Evolutionary conservation across 129 eudicot species (phyloP).

Genomic region (Chrysanthemum lavandulifolium): DNA sequence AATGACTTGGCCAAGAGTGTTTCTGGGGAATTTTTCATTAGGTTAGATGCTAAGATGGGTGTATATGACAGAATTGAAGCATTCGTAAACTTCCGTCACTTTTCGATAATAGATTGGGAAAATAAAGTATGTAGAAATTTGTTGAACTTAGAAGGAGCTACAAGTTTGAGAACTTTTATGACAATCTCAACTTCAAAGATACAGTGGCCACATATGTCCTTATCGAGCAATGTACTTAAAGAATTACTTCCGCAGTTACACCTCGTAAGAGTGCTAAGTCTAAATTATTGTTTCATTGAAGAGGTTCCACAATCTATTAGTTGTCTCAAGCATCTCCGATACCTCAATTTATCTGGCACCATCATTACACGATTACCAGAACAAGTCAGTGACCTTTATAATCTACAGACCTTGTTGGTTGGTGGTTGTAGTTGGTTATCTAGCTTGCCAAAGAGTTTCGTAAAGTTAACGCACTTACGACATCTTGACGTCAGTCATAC

Average conservation of each 20-base stretch:
- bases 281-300: neutral
- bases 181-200: neutral
- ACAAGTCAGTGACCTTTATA: conserved; percentile 1
- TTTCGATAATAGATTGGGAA: neutral
- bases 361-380: neutral
- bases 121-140: neutral
- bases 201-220: neutral
- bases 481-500: neutral
- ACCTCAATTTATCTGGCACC: neutral
- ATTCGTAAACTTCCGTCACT: neutral
- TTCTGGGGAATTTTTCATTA: neutral
- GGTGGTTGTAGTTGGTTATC: neutral
- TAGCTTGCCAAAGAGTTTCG: neutral
- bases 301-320: neutral
- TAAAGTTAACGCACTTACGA: neutral
- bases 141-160: neutral
- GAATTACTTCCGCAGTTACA: neutral
- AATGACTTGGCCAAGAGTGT: conserved; percentile 4
- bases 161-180: neutral
- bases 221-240: neutral
- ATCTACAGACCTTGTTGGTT: conserved; percentile 2
- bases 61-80: neutral
- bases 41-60: neutral
- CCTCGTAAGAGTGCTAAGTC: neutral
- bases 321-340: neutral